phyloP scores from a whole-genome alignment of 1,139 yeast species.

The Blastobotrys elegans region DNA sequence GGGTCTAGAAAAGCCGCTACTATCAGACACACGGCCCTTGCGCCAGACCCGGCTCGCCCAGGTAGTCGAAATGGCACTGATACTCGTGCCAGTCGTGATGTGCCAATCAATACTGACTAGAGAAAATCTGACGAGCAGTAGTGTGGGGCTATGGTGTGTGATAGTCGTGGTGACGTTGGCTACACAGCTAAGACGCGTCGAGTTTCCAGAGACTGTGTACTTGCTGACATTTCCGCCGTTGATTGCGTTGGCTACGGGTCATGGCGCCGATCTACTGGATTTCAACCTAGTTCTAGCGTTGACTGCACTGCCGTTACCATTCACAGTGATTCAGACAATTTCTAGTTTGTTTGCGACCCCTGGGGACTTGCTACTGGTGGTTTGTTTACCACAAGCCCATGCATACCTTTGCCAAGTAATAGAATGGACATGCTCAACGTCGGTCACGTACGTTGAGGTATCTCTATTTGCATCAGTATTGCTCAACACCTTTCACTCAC shows the following conservation, averaged over 20 bases:
- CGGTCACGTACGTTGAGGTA: conserved; percentile 24
- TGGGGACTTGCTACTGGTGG: background rate
- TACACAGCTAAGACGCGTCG: background rate
- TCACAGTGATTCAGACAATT: conserved; percentile 13
- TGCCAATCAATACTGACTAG: background rate
- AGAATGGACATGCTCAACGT: conserved; percentile 18
- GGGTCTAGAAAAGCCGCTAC: background rate
- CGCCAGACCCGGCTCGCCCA: background rate
- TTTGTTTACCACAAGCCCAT: conserved; percentile 13
- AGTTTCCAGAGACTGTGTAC: conserved; percentile 11
- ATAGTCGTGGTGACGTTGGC: background rate
- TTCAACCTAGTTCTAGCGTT: conserved; percentile 4
- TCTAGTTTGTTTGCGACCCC: background rate
- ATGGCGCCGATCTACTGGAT: background rate
- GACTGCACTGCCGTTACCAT: conserved; percentile 9
- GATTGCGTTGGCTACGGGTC: conserved; percentile 2
- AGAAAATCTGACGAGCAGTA: background rate
- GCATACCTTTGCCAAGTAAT: conserved; percentile 15
- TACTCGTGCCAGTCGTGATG: background rate
- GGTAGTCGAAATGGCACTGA: conserved; percentile 3
- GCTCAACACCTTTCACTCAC: conserved; percentile 5
- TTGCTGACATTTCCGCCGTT: conserved; percentile 10
- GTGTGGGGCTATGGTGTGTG: background rate
- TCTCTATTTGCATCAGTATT: conserved; percentile 23
- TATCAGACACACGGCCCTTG: background rate